Evolutionary conservation across 805 yeast species (phyloP), one percentile per base, ranked within the genome.

Genomic region (Starmerella sirachaensis): DNA sequence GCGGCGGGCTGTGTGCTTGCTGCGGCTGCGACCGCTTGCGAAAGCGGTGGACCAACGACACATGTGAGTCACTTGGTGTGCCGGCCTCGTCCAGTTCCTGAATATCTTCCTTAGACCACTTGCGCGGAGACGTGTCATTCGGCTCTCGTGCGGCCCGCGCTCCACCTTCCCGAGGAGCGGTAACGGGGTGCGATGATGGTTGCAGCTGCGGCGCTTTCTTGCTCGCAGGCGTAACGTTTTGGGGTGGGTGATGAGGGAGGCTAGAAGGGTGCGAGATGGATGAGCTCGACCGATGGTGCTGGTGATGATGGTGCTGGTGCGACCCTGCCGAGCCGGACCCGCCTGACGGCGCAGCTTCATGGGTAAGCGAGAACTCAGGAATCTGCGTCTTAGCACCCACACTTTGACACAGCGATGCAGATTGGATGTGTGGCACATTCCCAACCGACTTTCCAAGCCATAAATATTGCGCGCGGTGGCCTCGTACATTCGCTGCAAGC

Each of bases 391-490:
- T 17, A 1, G 26, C 22, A 11, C 42, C 43, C 13, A 28, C 29
- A 1, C 18, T 18, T 19, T 22, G 18, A 6, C 25, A 21, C 10
- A 37, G 31, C 19, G 33, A 16, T 11, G 33, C 25, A 11, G 47
- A 28, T 19, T 9, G 32, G n/a, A 37, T 7, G 22, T 45, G 48
- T 18, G 41, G 36, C 19, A 42, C 48, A 11, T 18, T 7, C 24
- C 31, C 48, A n/a, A n/a, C 18, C 35, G 53, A 54, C 6, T 29
- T 16, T 12, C 42, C 42, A 25, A 40, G 47, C 53, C 54, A 51
- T 9, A 51, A 44, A 32, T 47, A 49, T 27, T 37, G 42, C 1
- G 53, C 41, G 10, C 55, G 53, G 22, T 35, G 29, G 24, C 55
- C 55, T 6, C 49, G 40, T 7, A 35, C 46, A 25, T 42, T 46